A percentile compares a stretch with the other conserved stretches of the same genome.
Conservation (phyloP, 1,284 basidiomycete genomes). For the Heterobasidion annosum region DNA sequence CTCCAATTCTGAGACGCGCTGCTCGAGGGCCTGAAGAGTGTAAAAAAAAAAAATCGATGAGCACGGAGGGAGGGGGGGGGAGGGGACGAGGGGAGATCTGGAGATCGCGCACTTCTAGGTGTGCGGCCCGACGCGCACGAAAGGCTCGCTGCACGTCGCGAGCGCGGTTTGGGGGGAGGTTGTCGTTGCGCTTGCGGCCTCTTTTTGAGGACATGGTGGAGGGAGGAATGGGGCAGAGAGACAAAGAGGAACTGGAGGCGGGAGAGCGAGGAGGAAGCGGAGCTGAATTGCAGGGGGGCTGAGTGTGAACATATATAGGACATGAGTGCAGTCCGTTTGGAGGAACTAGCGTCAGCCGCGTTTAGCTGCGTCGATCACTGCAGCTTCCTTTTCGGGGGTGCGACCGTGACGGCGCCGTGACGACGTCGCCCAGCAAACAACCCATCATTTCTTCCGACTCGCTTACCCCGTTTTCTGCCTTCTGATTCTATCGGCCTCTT, state of each 20-base stretch:
- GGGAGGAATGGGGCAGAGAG: conserved; percentile 10
- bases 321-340: background rate
- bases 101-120: conserved; percentile 58
- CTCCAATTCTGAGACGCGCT: conserved; percentile 77
- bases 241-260: conserved; percentile 12
- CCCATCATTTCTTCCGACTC: background rate
- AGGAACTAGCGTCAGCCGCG: conserved; percentile 8
- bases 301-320: background rate
- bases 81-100: background rate
- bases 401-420: background rate
- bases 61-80: conserved; percentile 2
- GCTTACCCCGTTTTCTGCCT: background rate
- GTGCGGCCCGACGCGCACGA: conserved; percentile 82
- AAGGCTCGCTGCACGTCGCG: conserved; percentile 89
- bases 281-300: conserved; percentile 4
- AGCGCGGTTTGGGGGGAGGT: conserved; percentile 85
- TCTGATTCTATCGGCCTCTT: background rate
- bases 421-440: background rate
- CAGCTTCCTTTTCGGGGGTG: background rate
- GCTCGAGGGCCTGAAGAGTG: conserved; percentile 61
- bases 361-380: conserved; percentile 12
- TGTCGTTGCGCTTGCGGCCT: conserved; percentile 87
- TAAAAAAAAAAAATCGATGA: conserved; percentile 1
- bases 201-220: conserved; percentile 70
- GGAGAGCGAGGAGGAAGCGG: conserved; percentile 12